Conservation (phyloP, 371 early-diverging fungal genomes). For the Fennellomyces sp. region DNA sequence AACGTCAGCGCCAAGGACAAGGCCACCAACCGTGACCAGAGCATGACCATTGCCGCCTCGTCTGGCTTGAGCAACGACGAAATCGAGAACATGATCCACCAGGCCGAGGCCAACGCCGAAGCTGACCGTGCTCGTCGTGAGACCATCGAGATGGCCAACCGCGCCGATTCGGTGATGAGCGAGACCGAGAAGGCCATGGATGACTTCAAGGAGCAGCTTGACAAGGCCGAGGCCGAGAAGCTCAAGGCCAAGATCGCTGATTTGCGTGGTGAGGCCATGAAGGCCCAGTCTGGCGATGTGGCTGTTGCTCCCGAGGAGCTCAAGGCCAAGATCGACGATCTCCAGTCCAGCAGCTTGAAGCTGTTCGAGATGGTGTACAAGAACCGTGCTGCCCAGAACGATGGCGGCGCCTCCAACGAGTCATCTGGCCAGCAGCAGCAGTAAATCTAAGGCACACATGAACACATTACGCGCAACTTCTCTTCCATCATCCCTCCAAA, state of each 20-base stretch:
- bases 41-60: conserved; percentile 95
- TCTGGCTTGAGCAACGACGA: conserved; percentile 96
- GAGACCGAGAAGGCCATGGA: conserved; percentile 94
- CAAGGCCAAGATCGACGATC: conserved; percentile 75
- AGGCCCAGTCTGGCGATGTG: conserved; percentile 71
- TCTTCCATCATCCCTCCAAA: neutral
- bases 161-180: conserved; percentile 87
- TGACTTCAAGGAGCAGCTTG: conserved; percentile 94
- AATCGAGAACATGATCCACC: conserved; percentile 95
- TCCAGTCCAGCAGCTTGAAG: conserved; percentile 90
- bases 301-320: conserved; percentile 68
- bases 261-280: conserved; percentile 69
- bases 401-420: conserved; percentile 1
- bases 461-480: neutral
- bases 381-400: conserved; percentile 50
- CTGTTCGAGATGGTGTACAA: conserved; percentile 97
- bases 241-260: conserved; percentile 81
- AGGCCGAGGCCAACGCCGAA: conserved; percentile 92
- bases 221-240: conserved; percentile 79
- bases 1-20: conserved; percentile 98
- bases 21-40: conserved; percentile 93
- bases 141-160: conserved; percentile 92
- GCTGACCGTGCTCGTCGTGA: conserved; percentile 92
- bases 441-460: neutral
- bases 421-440: conserved; percentile 5